These are phyloP conservation scores for Aspergillus sojae DNA, from an alignment of 2,329 filamentous ascomycete species.

Conservation along the genomic window DNA sequence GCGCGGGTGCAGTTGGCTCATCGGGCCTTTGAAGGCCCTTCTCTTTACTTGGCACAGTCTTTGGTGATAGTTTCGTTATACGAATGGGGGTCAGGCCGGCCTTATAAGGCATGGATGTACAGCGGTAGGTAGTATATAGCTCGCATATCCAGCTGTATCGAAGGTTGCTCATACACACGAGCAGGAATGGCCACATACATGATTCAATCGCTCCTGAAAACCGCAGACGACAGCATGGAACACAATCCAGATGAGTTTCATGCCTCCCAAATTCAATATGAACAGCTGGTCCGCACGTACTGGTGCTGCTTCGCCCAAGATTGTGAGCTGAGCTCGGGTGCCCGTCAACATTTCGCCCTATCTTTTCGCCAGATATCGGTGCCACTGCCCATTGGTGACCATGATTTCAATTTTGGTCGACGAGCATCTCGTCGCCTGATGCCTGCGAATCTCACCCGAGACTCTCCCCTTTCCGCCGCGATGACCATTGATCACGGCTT, in stretches of 20 bases:
- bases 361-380: conserved; percentile 42
- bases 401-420: conserved; percentile 39
- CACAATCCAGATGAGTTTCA: conserved; percentile 38
- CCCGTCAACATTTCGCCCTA: conserved; percentile 40
- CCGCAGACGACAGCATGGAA: conserved; percentile 41
- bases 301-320: conserved; percentile 44
- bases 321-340: conserved; percentile 41
- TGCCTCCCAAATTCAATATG: conserved; percentile 37
- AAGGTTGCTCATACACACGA: conserved; percentile 8
- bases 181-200: conserved; percentile 43
- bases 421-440: conserved; percentile 28
- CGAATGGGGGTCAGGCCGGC: conserved; percentile 39
- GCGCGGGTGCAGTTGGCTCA: conserved; percentile 34
- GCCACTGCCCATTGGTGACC: conserved; percentile 38
- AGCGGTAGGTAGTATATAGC: conserved; percentile 29
- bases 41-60: conserved; percentile 39
- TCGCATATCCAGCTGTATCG: background rate
- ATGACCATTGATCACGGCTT: conserved; percentile 38
- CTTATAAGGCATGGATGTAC: conserved; percentile 44
- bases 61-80: conserved; percentile 41
- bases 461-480: conserved; percentile 21
- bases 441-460: conserved; percentile 32
- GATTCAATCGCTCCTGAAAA: conserved; percentile 41
- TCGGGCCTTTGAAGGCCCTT: conserved; percentile 37
- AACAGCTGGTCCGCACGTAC: conserved; percentile 42